Evolutionary conservation across 805 yeast species (phyloP), one percentile per base, ranked within the genome.

Genomic region (Pichia ethanolica): DNA sequence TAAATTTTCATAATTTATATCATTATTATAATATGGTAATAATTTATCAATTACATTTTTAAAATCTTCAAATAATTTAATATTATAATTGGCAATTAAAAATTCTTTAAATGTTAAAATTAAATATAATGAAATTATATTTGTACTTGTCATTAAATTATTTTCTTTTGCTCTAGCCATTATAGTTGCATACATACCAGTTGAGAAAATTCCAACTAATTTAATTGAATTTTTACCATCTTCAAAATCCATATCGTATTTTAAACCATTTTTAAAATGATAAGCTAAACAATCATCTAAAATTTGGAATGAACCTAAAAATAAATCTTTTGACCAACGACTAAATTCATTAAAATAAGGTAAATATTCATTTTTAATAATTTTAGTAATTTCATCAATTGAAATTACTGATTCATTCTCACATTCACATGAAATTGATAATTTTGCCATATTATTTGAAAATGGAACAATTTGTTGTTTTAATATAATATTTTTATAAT

Each of bases 1-100:
- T 6, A 53, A 30, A 42, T 53, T 53, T 34, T 44, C 48, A 45
- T 44, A 53, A 36, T 53, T 44, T n/a, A 35, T 26, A 35, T 42
- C 37, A 28, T 30, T 30, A 7, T 30, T 47, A 30, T 32, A 30
- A 32, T 43, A 35, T 25, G 32, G 46, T 30, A 9, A 30, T 7
- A 20, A 37, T 41, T 9, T 41, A 34, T 11, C 46, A 27, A 9
- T 42, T 49, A 33, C 35, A 20, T 35, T 49, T 35, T 41, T 44
- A 8, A 49, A 5, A 12, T 46, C 55, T 7, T 49, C 50, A 7
- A 52, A 34, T 11, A 34, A 10, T 8, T 52, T 34, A 13, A 38
- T n/a, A 12, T 27, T 27, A 27, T 42, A 34, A 11, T 39, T 38
- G 34, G n/a, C 25, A 26, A 20, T 13, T 20, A 41, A 13, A 35